Evolutionary conservation across 768 basidiomycete species (phyloP).

Genomic region (Tephrocybe sp.): DNA sequence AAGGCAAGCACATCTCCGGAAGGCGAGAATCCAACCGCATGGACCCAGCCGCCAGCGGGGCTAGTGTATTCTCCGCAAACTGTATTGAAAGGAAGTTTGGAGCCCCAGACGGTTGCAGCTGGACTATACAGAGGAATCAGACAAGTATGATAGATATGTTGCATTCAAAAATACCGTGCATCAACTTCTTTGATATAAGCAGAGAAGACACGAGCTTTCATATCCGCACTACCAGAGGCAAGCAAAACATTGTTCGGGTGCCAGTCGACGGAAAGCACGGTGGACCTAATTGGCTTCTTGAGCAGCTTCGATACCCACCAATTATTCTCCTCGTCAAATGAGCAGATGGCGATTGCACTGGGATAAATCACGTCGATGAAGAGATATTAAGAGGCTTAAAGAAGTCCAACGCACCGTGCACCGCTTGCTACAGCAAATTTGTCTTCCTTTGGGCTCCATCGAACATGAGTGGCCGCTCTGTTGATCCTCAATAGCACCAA

Average conservation of each 20-base stretch:
- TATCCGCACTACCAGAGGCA: slow-evolving; percentile 95
- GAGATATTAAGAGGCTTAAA: background rate
- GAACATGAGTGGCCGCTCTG: slow-evolving; percentile 90
- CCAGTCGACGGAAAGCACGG: slow-evolving; percentile 94
- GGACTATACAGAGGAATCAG: slow-evolving; percentile 51
- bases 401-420: slow-evolving; percentile 60
- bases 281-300: slow-evolving; percentile 97
- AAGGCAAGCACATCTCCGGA: slow-evolving; percentile 94
- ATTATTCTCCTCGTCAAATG: slow-evolving; percentile 95
- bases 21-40: slow-evolving; percentile 92
- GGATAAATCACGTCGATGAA: background rate
- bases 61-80: slow-evolving; percentile 92
- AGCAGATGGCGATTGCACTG: slow-evolving; percentile 93
- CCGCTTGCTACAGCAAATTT: slow-evolving; percentile 99
- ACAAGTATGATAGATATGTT: background rate
- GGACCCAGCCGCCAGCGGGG: slow-evolving; percentile 95
- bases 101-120: slow-evolving; percentile 91
- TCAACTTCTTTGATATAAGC: slow-evolving; percentile 99
- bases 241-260: slow-evolving; percentile 98
- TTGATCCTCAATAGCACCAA: slow-evolving; percentile 95
- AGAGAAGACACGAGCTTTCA: slow-evolving; percentile 96
- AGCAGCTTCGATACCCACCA: slow-evolving; percentile 98
- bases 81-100: slow-evolving; percentile 96
- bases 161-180: slow-evolving; percentile 56
- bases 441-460: slow-evolving; percentile 97